These are phyloP conservation scores for Juglanconis oblonga DNA, from an alignment of 2,329 filamentous ascomycete species.

Conservation along the genomic window DNA sequence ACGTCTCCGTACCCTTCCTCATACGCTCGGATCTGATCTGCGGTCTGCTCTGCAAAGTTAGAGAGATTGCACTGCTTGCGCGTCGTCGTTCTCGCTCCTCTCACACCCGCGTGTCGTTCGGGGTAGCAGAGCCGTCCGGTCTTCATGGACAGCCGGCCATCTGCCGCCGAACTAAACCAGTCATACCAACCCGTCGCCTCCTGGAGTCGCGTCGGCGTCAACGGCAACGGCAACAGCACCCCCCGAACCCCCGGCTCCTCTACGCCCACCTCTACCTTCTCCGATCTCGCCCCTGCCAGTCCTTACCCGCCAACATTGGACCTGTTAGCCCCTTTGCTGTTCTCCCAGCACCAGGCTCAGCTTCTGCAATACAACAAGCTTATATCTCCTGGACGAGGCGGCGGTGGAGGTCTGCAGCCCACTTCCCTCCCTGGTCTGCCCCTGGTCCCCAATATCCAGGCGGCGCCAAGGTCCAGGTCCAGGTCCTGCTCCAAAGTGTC, in stretches of 20 bases:
- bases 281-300: slow-evolving; percentile 26
- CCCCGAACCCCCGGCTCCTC: slow-evolving; percentile 29
- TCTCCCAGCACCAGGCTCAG: slow-evolving; percentile 61
- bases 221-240: slow-evolving; percentile 21
- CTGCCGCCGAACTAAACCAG: slow-evolving; percentile 48
- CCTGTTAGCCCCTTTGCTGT: slow-evolving; percentile 55
- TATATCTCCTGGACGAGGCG: slow-evolving; percentile 52
- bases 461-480: slow-evolving; percentile 52
- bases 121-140: slow-evolving; percentile 19
- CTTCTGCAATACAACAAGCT: slow-evolving; percentile 65
- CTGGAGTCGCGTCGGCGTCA: slow-evolving; percentile 33
- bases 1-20: not conserved
- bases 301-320: slow-evolving; percentile 38
- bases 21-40: not conserved
- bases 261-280: slow-evolving; percentile 31
- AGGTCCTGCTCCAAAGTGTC: slow-evolving; percentile 60
- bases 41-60: not conserved
- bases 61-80: not conserved
- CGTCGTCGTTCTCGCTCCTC: not conserved
- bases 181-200: slow-evolving; percentile 39
- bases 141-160: slow-evolving; percentile 52
- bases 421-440: slow-evolving; percentile 53
- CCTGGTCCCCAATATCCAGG: slow-evolving; percentile 55
- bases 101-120: slow-evolving; percentile 7
- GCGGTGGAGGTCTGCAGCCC: slow-evolving; percentile 52